Evolutionary conservation across 164 flowering plant genomes (phyloP).

Genomic region (Annona squamosa): DNA sequence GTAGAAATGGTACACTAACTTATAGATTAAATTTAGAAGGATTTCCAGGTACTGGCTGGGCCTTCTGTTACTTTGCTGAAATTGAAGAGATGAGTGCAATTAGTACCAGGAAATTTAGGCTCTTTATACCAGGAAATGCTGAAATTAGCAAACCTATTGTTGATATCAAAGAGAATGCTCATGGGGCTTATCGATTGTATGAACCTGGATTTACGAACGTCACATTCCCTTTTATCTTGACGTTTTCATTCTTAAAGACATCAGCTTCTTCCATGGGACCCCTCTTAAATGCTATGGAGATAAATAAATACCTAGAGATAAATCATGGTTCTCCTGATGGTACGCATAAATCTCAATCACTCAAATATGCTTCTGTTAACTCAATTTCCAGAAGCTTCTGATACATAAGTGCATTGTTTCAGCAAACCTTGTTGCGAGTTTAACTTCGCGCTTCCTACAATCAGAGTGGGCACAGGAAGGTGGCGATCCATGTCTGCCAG

Average conservation of each 20-base stretch:
- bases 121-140: constrained; percentile 56
- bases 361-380: background rate
- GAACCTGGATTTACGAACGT: constrained; percentile 83
- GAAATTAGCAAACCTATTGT: constrained; percentile 68
- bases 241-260: constrained; percentile 65
- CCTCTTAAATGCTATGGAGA: constrained; percentile 91
- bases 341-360: constrained; percentile 24
- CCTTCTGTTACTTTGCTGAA: constrained; percentile 84
- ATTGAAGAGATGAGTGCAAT: constrained; percentile 70
- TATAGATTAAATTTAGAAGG: constrained; percentile 91
- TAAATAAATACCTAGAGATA: constrained; percentile 70
- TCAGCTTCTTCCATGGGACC: constrained; percentile 86
- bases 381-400: constrained; percentile 5
- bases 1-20: constrained; percentile 69
- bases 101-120: constrained; percentile 74
- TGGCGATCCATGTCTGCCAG: constrained; percentile 93
- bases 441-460: constrained; percentile 42
- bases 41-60: constrained; percentile 96
- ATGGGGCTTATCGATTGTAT: constrained; percentile 72
- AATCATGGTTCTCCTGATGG: constrained; percentile 77
- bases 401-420: constrained; percentile 25
- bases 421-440: constrained; percentile 42
- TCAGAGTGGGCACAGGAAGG: constrained; percentile 89
- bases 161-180: constrained; percentile 92
- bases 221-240: constrained; percentile 74